Base-by-base conservation (phyloP, 805 yeast genomes). In the Pichia ethanolica region DNA sequence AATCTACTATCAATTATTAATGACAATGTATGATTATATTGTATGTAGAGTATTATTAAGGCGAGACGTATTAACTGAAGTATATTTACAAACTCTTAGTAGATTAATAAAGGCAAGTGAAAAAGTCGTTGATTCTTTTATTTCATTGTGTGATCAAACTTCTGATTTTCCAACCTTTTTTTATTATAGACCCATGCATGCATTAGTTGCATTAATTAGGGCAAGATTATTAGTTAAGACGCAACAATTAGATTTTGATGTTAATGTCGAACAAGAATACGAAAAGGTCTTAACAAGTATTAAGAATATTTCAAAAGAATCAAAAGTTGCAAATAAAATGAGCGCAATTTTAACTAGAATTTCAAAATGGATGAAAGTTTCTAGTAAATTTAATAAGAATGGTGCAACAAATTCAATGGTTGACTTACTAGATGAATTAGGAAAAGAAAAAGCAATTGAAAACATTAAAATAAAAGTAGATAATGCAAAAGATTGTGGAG, bases 361-460 rank as follows among this genome's bases (percentile, higher is more conserved):
- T n/a, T 61, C 66, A 14, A 66, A 64, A 53, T 68, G 72, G 72
- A 68, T 68, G 71, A 63, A 64, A 37, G 67, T 67, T 20, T 66
- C 71, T 13, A 61, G 59, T 46, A 61, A 59, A 35, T 67, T 70
- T 54, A 66, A 76, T 52, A 72, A 69, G 33, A 62, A 61, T 47
- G 82, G 83, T 14, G 82, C 80, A 40, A 67, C 72, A n/a, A 73
- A 74, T 51, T 81, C 83, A 12, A 77, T 78, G 66, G 67, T 79
- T 50, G 73, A 72, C 37, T 64, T 80, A 42, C 61, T 74, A 49
- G 77, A 79, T 54, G 82, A 80, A 60, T 70, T 78, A 48, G 82
- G 76, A 9, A 70, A 71, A 45, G 81, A 77, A 53, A 72, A 66
- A 46, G 72, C 72, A 2, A 65, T 69, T n/a, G 72, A 69, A 49